phyloP scores from a whole-genome alignment of 495 filamentous ascomycete species.

The Penicillium lividum region DNA sequence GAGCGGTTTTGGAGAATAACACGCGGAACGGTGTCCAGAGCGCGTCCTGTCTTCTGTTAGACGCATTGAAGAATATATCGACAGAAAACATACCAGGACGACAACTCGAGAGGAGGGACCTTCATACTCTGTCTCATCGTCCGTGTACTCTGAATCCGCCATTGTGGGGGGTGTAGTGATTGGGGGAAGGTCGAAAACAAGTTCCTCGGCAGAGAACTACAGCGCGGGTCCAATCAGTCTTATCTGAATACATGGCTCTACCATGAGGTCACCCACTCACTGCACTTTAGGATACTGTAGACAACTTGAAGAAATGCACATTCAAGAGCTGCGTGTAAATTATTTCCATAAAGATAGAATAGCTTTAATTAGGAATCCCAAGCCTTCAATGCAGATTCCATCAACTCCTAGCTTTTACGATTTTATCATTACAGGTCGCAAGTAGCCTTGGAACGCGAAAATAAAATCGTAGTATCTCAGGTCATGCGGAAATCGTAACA shows the following conservation, averaged over 20 bases:
- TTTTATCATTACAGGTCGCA: conserved; percentile 43
- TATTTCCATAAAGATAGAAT: conserved; percentile 5
- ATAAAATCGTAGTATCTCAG: conserved; percentile 38
- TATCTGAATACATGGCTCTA: conserved; percentile 5
- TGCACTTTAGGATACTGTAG: not conserved
- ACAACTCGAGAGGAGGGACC: conserved; percentile 15
- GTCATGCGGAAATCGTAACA: conserved; percentile 35
- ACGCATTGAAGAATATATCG: not conserved
- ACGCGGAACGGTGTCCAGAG: conserved; percentile 39
- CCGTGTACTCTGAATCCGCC: conserved; percentile 32
- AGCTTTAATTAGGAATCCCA: conserved; percentile 26
- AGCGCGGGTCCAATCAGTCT: conserved; percentile 1
- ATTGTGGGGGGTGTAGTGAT: conserved; percentile 17
- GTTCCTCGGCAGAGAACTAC: conserved; percentile 7
- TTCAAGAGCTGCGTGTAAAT: not conserved
- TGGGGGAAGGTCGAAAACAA: conserved; percentile 2
- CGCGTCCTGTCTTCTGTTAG: conserved; percentile 33
- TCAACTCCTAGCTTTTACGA: conserved; percentile 41
- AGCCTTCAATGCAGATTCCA: conserved; percentile 26
- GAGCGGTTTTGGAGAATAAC: conserved; percentile 64
- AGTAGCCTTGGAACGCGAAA: conserved; percentile 21
- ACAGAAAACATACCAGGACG: conserved; percentile 15
- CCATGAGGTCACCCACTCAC: not conserved
- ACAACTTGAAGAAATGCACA: not conserved
- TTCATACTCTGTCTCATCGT: conserved; percentile 30